Conservation (phyloP, 257 asterid genomes). For the Rauvolfia tetraphylla region DNA sequence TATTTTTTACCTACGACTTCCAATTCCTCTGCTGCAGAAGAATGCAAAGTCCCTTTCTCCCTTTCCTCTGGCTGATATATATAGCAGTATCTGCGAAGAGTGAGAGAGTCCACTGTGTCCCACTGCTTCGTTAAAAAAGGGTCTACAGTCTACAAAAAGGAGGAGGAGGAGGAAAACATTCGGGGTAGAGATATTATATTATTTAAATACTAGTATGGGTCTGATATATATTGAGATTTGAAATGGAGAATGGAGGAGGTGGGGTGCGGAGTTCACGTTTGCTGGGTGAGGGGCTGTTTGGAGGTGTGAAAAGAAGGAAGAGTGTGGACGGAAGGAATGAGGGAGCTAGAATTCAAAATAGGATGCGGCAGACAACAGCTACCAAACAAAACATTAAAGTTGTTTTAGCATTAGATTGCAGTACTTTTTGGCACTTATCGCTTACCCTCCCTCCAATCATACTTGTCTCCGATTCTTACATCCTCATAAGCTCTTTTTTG, state of each 20-base stretch:
- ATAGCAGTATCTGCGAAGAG: not conserved
- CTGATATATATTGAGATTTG: conserved; percentile 3
- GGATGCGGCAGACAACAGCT: conserved; percentile 51
- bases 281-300: not conserved
- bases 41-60: conserved; percentile 17
- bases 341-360: conserved; percentile 27
- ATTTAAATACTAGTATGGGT: not conserved
- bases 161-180: not conserved
- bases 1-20: not conserved
- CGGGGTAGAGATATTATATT: not conserved
- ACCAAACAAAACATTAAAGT: conserved; percentile 32
- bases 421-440: conserved; percentile 12
- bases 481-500: not conserved
- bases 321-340: conserved; percentile 15
- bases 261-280: not conserved
- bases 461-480: conserved; percentile 1
- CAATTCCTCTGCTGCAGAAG: conserved; percentile 17
- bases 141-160: not conserved
- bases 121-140: no score
- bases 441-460: not conserved
- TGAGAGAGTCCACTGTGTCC: no score
- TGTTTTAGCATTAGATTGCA: conserved; percentile 8
- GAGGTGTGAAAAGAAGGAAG: conserved; percentile 14
- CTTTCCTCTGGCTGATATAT: conserved; percentile 22
- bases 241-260: not conserved